These are phyloP conservation scores for Stephania japonica DNA, from an alignment of 164 flowering plant genomes.

Conservation along the genomic window DNA sequence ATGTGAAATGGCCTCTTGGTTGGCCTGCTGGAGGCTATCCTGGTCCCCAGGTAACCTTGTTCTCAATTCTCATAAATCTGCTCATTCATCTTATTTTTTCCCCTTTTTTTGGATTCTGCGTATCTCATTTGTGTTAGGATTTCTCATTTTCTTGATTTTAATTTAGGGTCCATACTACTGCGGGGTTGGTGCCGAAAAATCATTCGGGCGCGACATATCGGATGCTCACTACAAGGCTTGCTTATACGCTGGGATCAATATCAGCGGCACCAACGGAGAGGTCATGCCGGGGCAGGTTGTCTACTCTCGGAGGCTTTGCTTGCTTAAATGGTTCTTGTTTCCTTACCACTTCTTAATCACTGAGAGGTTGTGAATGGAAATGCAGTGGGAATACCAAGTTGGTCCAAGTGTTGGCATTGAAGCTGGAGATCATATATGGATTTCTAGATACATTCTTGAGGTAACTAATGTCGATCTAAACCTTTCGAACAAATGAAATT, in stretches of 20 bases:
- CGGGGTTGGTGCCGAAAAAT: conserved; percentile 91
- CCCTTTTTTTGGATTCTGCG: background rate
- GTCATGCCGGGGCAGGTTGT: conserved; percentile 99
- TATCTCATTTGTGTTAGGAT: background rate
- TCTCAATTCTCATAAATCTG: background rate
- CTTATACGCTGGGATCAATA: conserved; percentile 91
- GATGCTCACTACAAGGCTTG: conserved; percentile 99
- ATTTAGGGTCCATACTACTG: conserved; percentile 95
- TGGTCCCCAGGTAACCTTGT: conserved; percentile 76
- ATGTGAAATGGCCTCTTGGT: conserved; percentile 95
- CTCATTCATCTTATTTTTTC: background rate
- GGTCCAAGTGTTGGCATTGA: conserved; percentile 99
- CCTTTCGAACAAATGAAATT: background rate
- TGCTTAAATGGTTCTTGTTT: background rate
- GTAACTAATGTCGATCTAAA: conserved; percentile 29
- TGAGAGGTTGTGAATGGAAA: background rate
- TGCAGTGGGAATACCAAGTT: conserved; percentile 98
- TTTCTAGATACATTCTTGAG: conserved; percentile 93
- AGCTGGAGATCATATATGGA: conserved; percentile 93
- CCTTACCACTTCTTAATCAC: background rate
- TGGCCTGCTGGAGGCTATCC: conserved; percentile 99
- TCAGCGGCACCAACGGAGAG: conserved; percentile 96
- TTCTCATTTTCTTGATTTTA: conserved; percentile 4
- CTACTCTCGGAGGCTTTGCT: conserved; percentile 11
- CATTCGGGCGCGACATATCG: conserved; percentile 93